Evolutionary conservation across 108 stramenopile species (phyloP), one percentile per base, ranked within the genome.

Genomic region (Pseudonitzschia delicatissima): DNA sequence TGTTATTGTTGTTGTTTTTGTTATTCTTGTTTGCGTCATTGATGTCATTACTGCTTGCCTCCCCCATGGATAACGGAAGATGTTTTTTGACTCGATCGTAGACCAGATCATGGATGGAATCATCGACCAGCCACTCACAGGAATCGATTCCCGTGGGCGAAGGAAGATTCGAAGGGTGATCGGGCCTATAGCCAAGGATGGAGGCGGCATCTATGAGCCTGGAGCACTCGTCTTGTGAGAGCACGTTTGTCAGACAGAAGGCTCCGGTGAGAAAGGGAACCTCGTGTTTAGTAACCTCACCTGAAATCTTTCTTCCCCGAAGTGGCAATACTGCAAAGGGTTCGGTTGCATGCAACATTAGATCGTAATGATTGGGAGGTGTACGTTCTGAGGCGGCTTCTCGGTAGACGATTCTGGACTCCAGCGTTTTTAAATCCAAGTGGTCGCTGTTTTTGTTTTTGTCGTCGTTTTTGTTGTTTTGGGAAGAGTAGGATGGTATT

Each of bases 181-280:
- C 85, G 1, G 76, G 78, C 32, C 42, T 57, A 51, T 69, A 87
- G 32, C 79, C 81, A 12, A 81, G 57, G 20, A 36, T 47, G 40
- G 50, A 51, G 15, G 85, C 74, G 2, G 67, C 62, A 11, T 49
- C 57, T 40, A 72, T 35, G 3, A 87, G 26, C 53, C 60, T 67
- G 26, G 58, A 59, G 57, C 81, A 87, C 66, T 87, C 85, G 2
- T 21, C 11, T 9, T 39, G 45, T 9, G 75, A 59, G 12, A 87
- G 53, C 3, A 83, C 82, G 71, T 83, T 79, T 47, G 62, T 49
- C 36, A 83, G 34, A 34, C 81, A 27, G 37, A 53, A 69, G 21
- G 67, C 67, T n/a, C 45, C 36, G 3, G 45, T 58, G 3, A 77
- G 61, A 71, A 70, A 67, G 5, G 81, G 79, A 18, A 79, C 47